Evolutionary conservation across 192 early-diverging fungal species (phyloP).

Genomic region (Ambispora gerdemannii): DNA sequence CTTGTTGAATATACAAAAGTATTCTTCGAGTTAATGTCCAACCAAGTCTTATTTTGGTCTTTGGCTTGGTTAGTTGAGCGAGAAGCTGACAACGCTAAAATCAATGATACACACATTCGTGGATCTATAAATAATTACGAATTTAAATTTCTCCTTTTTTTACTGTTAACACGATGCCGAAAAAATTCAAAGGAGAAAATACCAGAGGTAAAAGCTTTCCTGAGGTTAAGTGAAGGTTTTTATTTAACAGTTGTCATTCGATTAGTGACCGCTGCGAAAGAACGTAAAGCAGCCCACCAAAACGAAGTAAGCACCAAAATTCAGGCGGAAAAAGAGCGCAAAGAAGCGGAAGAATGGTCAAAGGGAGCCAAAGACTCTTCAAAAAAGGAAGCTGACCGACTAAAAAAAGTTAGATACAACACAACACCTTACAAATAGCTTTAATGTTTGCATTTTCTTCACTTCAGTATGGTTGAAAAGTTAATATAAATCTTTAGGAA

Average conservation of each 20-base stretch:
- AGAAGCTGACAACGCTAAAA: too few species aligned
- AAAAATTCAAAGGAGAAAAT: constrained; percentile 56
- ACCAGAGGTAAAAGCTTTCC: constrained; percentile 42
- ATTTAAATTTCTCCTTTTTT: background rate
- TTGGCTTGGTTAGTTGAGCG: too few species aligned
- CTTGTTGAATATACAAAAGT: too few species aligned
- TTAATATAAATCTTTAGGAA: constrained; percentile 36
- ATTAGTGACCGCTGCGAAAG: constrained; percentile 65
- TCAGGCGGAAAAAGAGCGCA: constrained; percentile 51
- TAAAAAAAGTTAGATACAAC: constrained; percentile 50
- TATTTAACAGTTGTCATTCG: background rate
- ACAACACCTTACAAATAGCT: background rate
- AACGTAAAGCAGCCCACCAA: constrained; percentile 67
- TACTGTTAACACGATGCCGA: constrained; percentile 39
- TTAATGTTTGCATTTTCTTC: background rate
- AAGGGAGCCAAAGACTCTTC: constrained; percentile 61
- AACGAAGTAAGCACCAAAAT: constrained; percentile 56
- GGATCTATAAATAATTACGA: too few species aligned
- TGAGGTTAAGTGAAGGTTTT: background rate
- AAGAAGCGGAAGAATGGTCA: constrained; percentile 61
- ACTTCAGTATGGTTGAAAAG: background rate
- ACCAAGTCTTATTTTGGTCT: too few species aligned
- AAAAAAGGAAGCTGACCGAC: constrained; percentile 61
- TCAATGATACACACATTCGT: too few species aligned
- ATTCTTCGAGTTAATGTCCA: too few species aligned